Conservation (phyloP, 2,329 filamentous ascomycete genomes). For the Neopestalotiopsis sp. region DNA sequence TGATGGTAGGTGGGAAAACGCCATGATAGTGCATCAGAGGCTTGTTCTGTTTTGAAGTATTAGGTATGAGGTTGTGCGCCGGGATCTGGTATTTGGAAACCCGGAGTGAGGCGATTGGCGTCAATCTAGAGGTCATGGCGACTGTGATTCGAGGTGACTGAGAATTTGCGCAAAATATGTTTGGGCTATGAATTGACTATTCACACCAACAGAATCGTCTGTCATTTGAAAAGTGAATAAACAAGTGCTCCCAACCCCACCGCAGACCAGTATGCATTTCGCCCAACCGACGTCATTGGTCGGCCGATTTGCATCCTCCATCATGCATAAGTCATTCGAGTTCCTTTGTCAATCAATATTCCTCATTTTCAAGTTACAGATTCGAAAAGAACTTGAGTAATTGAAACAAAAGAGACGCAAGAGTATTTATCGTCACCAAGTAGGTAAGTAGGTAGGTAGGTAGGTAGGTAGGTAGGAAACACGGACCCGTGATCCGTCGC, state of each 20-base stretch:
- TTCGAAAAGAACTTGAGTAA: too few relatives aligned
- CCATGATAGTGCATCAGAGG: conserved; percentile 71
- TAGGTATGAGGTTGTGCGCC: conserved; percentile 61
- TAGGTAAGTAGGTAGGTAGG: too few relatives aligned
- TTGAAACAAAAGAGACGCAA: too few relatives aligned
- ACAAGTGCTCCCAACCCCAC: neutral
- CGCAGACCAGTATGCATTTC: neutral
- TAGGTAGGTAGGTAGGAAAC: too few relatives aligned
- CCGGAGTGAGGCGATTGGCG: conserved; percentile 54
- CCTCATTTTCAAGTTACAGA: too few relatives aligned
- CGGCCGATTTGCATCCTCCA: neutral
- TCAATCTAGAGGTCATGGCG: conserved; percentile 26
- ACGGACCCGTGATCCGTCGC: too few relatives aligned
- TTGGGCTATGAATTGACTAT: too few relatives aligned
- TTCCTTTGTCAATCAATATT: too few relatives aligned
- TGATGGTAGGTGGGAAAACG: conserved; percentile 51
- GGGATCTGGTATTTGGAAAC: conserved; percentile 67
- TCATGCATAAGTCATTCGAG: too few relatives aligned
- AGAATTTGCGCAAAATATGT: neutral
- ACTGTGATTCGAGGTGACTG: neutral
- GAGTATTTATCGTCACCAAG: too few relatives aligned
- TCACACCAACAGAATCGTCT: neutral
- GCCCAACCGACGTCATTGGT: conserved; percentile 12
- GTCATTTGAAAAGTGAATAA: neutral
- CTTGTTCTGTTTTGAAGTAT: conserved; percentile 67